These are phyloP conservation scores for Achaetomium macrosporum DNA, from an alignment of 2,329 filamentous ascomycete genomes.

Conservation along the genomic window DNA sequence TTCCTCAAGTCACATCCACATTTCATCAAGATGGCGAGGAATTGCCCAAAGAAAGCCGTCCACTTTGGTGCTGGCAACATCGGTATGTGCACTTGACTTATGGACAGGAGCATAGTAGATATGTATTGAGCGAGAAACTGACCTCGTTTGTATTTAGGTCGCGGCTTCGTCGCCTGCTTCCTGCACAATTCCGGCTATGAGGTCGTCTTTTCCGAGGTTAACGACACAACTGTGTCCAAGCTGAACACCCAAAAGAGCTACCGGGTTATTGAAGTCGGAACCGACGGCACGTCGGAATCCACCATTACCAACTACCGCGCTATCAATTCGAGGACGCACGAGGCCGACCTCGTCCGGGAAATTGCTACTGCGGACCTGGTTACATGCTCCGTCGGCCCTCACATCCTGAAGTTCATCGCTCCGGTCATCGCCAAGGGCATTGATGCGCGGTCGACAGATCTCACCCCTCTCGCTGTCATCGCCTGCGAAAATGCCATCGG, in stretches of 20 bases:
- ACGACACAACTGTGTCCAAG: slow-evolving; percentile 71
- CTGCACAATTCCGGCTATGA: slow-evolving; percentile 93
- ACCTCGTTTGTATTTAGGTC: slow-evolving; percentile 35
- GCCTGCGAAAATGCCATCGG: slow-evolving; percentile 98
- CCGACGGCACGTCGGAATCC: slow-evolving; percentile 72
- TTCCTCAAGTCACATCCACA: neutral
- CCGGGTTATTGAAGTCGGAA: slow-evolving; percentile 87
- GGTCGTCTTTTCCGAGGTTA: slow-evolving; percentile 93
- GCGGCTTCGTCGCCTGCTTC: slow-evolving; percentile 85
- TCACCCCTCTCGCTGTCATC: slow-evolving; percentile 77
- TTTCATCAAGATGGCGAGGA: slow-evolving; percentile 15
- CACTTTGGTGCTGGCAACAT: slow-evolving; percentile 87
- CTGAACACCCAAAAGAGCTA: slow-evolving; percentile 74
- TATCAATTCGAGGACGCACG: slow-evolving; percentile 87
- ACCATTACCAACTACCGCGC: slow-evolving; percentile 93
- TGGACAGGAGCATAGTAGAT: no score
- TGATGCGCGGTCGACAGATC: slow-evolving; percentile 59
- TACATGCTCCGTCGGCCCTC: slow-evolving; percentile 94
- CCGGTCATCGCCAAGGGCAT: slow-evolving; percentile 94
- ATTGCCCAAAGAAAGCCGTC: slow-evolving; percentile 58
- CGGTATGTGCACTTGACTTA: slow-evolving; percentile 40
- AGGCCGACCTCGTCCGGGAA: slow-evolving; percentile 74
- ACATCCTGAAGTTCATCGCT: slow-evolving; percentile 93
- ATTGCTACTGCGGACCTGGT: slow-evolving; percentile 85
- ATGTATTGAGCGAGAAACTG: neutral